Conservation (phyloP, 2,329 filamentous ascomycete species). For the Fusarium concolor region DNA sequence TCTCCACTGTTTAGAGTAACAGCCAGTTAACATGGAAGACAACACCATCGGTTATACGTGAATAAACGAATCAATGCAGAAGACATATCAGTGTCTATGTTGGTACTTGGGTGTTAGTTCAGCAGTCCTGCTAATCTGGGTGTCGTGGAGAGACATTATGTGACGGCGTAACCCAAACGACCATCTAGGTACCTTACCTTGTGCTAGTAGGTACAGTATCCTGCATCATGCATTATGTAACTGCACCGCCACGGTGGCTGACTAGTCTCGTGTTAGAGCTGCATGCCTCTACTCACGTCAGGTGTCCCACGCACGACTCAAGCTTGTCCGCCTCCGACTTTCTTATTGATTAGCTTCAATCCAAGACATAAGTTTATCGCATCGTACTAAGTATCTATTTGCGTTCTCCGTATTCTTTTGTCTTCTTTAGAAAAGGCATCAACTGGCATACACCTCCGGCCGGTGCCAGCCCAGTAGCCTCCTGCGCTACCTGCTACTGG, state of each 20-base stretch:
- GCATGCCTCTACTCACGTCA: constrained; percentile 39
- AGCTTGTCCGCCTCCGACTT: constrained; percentile 35
- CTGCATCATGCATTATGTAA: constrained; percentile 47
- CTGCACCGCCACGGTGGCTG: constrained; percentile 47
- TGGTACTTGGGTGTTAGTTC: not conserved
- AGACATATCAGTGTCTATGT: too few relatives aligned
- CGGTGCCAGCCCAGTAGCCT: constrained; percentile 25
- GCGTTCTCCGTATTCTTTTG: not conserved
- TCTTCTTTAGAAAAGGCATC: constrained; percentile 31
- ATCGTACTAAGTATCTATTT: constrained; percentile 17
- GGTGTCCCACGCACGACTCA: constrained; percentile 38
- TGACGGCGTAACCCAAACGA: too few relatives aligned
- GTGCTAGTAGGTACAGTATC: too few relatives aligned
- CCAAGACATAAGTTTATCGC: constrained; percentile 23
- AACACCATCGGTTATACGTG: not conserved
- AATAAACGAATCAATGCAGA: not conserved
- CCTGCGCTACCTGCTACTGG: constrained; percentile 16
- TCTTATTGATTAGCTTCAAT: constrained; percentile 36
- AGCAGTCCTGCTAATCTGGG: not conserved
- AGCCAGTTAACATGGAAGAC: constrained; percentile 32
- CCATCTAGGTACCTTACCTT: too few relatives aligned
- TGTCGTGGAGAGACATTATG: too few relatives aligned
- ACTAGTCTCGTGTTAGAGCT: constrained; percentile 41
- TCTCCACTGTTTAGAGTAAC: constrained; percentile 17
- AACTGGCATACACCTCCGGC: constrained; percentile 17